These are phyloP conservation scores for Colletotrichum sp. DNA, from an alignment of 2,329 filamentous ascomycete species.

Conservation along the genomic window DNA sequence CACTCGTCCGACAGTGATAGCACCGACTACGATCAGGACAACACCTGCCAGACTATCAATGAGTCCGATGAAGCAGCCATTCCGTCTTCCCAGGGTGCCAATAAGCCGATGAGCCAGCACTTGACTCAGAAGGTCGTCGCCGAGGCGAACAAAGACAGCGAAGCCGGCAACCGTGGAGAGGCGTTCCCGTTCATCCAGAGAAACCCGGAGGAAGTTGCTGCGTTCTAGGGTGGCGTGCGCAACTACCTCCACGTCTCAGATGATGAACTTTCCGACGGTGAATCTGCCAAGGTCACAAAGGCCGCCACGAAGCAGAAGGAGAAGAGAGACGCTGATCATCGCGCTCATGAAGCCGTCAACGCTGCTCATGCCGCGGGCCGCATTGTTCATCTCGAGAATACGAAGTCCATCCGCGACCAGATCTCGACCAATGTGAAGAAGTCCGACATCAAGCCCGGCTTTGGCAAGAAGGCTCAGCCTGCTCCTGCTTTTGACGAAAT, in stretches of 20 bases:
- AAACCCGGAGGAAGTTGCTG: slow-evolving; percentile 27
- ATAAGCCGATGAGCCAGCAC: background rate
- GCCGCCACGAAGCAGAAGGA: background rate
- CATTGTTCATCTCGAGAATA: background rate
- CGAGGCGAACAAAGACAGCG: background rate
- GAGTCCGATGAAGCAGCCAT: background rate
- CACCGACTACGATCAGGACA: background rate
- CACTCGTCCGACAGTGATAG: background rate
- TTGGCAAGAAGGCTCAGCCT: background rate
- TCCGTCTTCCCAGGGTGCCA: background rate
- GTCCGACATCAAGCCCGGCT: background rate
- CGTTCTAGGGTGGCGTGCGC: slow-evolving; percentile 36
- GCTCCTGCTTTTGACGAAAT: background rate
- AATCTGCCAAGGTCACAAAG: background rate
- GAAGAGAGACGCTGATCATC: background rate
- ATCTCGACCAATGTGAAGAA: slow-evolving; percentile 1
- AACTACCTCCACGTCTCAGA: slow-evolving; percentile 32
- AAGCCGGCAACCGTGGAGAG: background rate
- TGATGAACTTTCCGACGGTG: slow-evolving; percentile 25
- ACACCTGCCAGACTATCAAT: background rate
- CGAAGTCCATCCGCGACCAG: background rate
- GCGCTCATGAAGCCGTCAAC: slow-evolving; percentile 3
- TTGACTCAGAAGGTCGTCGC: background rate
- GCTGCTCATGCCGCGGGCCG: background rate
- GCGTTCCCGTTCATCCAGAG: background rate